Evolutionary conservation across 2,329 filamentous ascomycete species (phyloP), one percentile per base, ranked within the genome.

Genomic region (Fusarium sp.): DNA sequence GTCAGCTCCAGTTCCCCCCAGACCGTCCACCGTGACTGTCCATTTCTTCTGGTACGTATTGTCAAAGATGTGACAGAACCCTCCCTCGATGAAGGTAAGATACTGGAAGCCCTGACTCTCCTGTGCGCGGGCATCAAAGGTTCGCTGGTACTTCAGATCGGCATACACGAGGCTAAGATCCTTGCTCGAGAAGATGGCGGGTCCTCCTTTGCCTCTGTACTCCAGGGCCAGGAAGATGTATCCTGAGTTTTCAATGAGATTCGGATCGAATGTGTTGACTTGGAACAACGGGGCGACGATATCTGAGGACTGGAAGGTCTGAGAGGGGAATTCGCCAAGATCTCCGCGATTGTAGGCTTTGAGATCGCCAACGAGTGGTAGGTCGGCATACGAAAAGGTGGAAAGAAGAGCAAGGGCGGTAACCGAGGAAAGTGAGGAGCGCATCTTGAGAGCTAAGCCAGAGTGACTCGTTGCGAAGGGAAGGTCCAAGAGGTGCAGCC

Each of bases 161-260:
- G 75, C 73, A 42, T 77, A 77, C 5, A 77, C 68, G 13, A 77
- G 75, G 35, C 73, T 77, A 34, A 77, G 66, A 10, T 76, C 75
- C 50, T 67, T 74, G 62, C 73, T 76, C 14, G 75, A 77, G 66
- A 77, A 77, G 27, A 77, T 73, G 29, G 61, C 66, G n/a, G 75
- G 75, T 4, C 75, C 75, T 14, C 73, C 68, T 56, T 73, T 76
- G 16, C 67, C 66, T 22, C 34, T 59, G 18, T 73, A 62, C 20
- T 76, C 71, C 10, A 76, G 29, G 11, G 75, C 61, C 2, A 77
- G 27, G 42, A 77, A 77, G 20, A 77, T 61, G 38, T 76, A 77
- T 2, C 71, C 73, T 5, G 72, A 67, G 16, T 56, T 59, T 54
- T 77, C 75, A 18, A 77, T 65, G 20, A 69, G 71, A 29, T 64